Conservation (phyloP, 495 filamentous ascomycete species). For the Penicillium lividum region DNA sequence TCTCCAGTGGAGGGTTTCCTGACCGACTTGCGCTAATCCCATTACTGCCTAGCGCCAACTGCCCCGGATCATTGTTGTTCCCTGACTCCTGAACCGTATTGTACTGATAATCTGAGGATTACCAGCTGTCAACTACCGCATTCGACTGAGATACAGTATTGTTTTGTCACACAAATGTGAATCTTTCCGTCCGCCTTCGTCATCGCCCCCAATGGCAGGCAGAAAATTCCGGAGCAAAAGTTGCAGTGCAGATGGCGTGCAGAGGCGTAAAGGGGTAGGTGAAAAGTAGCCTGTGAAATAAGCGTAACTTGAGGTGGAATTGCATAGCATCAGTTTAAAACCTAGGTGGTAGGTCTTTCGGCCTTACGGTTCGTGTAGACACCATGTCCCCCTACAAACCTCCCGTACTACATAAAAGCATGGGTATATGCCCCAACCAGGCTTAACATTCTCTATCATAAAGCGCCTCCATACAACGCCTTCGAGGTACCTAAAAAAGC, state of each 20-base stretch:
- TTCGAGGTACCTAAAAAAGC: slow-evolving; percentile 19
- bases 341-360: background rate
- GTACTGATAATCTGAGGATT: background rate
- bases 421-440: slow-evolving; percentile 13
- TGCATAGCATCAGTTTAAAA: background rate
- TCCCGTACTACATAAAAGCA: background rate
- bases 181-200: slow-evolving; percentile 32
- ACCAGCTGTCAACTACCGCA: background rate
- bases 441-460: slow-evolving; percentile 35
- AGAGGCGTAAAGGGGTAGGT: background rate
- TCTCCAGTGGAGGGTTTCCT: slow-evolving; percentile 44
- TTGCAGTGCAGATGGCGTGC: background rate
- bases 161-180: slow-evolving; percentile 7
- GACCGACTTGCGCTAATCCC: slow-evolving; percentile 34
- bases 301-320: no score
- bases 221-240: slow-evolving; percentile 28
- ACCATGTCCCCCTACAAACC: no score
- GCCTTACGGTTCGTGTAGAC: no score
- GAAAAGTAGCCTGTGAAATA: background rate
- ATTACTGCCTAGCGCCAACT: slow-evolving; percentile 14
- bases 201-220: slow-evolving; percentile 28
- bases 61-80: slow-evolving; percentile 18
- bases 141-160: slow-evolving; percentile 3
- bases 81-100: slow-evolving; percentile 2
- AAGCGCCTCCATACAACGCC: slow-evolving; percentile 27